phyloP scores from a whole-genome alignment of 192 early-diverging fungal genomes.

The Chytriomyces sp. region DNA sequence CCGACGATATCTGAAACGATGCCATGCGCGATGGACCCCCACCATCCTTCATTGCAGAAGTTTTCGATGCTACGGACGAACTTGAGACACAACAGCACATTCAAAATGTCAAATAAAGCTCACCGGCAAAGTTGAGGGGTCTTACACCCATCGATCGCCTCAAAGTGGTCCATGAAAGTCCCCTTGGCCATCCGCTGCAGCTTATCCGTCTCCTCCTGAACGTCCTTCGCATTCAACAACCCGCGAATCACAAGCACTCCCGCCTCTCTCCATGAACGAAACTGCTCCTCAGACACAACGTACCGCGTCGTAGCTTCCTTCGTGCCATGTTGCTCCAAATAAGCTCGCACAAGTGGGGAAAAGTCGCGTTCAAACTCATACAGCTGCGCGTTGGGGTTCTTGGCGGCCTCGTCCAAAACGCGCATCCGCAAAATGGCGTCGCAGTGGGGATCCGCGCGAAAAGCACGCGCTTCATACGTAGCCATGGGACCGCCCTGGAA shows the following conservation, averaged over 20 bases:
- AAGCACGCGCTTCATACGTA: conserved; percentile 42
- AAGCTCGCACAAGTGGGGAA: neutral
- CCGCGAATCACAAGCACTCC: neutral
- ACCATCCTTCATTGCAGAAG: too few species aligned
- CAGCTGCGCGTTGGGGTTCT: conserved; percentile 11
- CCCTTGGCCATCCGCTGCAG: neutral
- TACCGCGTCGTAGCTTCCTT: neutral
- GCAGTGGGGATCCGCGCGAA: conserved; percentile 55
- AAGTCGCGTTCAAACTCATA: neutral
- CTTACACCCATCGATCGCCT: neutral
- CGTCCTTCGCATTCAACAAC: neutral
- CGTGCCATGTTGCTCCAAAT: neutral
- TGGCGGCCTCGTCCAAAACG: conserved; percentile 58
- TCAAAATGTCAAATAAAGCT: too few species aligned
- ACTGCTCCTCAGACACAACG: neutral
- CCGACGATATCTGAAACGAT: too few species aligned
- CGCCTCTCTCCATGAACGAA: neutral
- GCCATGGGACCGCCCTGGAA: conserved; percentile 56
- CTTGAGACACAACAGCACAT: too few species aligned
- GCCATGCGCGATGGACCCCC: too few species aligned
- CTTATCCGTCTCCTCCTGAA: neutral
- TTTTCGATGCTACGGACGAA: too few species aligned
- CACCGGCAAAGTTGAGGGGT: neutral
- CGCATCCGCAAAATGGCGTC: conserved; percentile 56
- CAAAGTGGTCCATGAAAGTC: neutral